Evolutionary conservation across 2,329 filamentous ascomycete species (phyloP).

Genomic region (Helotiales sp.): DNA sequence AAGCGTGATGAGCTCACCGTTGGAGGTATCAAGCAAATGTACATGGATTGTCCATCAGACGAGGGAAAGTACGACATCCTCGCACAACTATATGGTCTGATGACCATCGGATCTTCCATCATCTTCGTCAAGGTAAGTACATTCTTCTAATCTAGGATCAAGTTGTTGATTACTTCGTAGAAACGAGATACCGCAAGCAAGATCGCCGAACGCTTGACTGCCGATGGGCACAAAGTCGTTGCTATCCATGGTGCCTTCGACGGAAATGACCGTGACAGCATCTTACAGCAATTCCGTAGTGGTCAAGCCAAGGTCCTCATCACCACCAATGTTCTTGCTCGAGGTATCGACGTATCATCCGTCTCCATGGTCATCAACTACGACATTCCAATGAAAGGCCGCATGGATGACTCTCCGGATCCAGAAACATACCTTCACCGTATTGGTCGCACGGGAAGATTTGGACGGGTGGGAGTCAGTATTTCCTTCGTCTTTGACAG

Average conservation of each 20-base stretch:
- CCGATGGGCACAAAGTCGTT: conserved; percentile 89
- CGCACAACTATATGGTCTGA: conserved; percentile 90
- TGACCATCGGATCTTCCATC: conserved; percentile 96
- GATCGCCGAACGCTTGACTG: conserved; percentile 84
- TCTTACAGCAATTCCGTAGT: conserved; percentile 85
- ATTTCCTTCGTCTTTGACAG: conserved; percentile 93
- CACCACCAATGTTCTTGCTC: conserved; percentile 94
- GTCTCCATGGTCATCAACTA: conserved; percentile 99
- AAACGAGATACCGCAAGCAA: conserved; percentile 83
- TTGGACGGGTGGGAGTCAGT: conserved; percentile 93
- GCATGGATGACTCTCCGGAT: conserved; percentile 82
- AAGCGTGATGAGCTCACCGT: conserved; percentile 92
- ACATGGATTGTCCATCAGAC: conserved; percentile 87
- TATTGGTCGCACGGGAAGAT: conserved; percentile 95
- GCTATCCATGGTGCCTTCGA: conserved; percentile 89
- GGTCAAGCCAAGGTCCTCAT: conserved; percentile 95
- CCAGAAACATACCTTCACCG: conserved; percentile 96
- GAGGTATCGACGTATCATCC: conserved; percentile 90
- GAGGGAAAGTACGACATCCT: conserved; percentile 86
- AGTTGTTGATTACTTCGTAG: conserved; percentile 50
- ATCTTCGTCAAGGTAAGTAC: conserved; percentile 85
- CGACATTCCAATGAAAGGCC: conserved; percentile 77
- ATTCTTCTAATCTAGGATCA: background rate
- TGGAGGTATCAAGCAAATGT: conserved; percentile 96
- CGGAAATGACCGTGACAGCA: conserved; percentile 77